Conservation (phyloP, 2,329 filamentous ascomycete genomes). For the Hypoxylon sp. region DNA sequence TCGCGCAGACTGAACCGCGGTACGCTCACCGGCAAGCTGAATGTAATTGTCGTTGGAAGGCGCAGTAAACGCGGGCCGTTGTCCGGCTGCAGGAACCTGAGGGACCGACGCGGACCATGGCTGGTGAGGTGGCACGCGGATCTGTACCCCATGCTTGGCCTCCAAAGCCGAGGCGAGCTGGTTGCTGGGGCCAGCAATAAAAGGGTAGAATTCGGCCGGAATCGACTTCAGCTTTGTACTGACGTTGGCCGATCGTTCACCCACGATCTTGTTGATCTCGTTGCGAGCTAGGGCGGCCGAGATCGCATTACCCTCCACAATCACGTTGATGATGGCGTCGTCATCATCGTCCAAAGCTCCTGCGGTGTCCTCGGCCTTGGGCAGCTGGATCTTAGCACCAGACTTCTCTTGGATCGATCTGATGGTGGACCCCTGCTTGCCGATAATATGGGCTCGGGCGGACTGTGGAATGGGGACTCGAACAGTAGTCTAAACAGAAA, state of each 20-base stretch:
- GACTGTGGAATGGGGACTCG: conserved; percentile 84
- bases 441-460: conserved; percentile 88
- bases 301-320: conserved; percentile 89
- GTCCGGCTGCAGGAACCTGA: conserved; percentile 65
- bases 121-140: conserved; percentile 84
- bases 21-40: conserved; percentile 83
- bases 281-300: conserved; percentile 84
- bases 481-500: conserved; percentile 56
- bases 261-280: conserved; percentile 86
- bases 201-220: conserved; percentile 92
- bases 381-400: conserved; percentile 88
- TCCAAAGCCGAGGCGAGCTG: conserved; percentile 72
- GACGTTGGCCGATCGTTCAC: conserved; percentile 82
- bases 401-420: conserved; percentile 89
- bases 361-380: conserved; percentile 74
- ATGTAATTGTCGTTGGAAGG: conserved; percentile 79
- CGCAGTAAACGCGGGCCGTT: conserved; percentile 74
- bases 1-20: conserved; percentile 79
- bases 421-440: conserved; percentile 87
- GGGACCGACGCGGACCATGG: conserved; percentile 77
- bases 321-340: conserved; percentile 82
- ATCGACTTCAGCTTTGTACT: conserved; percentile 84
- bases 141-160: conserved; percentile 75
- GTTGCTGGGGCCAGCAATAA: conserved; percentile 84
- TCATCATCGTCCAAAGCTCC: conserved; percentile 71